Conservation (phyloP, 805 yeast genomes). For the Lipomyces kockii region DNA sequence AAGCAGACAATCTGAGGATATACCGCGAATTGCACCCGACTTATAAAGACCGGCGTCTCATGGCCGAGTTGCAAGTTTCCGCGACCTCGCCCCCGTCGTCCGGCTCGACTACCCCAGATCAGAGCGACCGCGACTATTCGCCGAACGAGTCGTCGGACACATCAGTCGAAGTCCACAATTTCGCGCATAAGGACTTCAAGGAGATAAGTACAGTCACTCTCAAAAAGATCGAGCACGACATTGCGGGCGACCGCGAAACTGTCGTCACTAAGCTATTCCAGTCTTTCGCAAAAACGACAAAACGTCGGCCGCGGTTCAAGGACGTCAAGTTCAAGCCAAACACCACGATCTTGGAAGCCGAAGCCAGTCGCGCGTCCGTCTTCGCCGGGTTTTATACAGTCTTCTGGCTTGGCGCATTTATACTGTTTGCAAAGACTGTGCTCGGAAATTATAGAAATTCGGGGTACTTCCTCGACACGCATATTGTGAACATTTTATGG, state of each 20-base stretch:
- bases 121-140: background rate
- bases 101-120: background rate
- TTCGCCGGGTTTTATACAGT: conserved; percentile 84
- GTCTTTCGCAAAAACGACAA: background rate
- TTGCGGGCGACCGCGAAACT: background rate
- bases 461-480: conserved; percentile 55
- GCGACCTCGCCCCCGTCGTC: background rate
- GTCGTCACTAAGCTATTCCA: background rate
- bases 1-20: conserved; percentile 21
- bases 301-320: conserved; percentile 56
- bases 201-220: background rate
- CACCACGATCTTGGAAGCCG: conserved; percentile 60
- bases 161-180: background rate
- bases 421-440: conserved; percentile 58
- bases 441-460: conserved; percentile 57
- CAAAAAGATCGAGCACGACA: background rate
- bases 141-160: conserved; percentile 1
- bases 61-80: background rate
- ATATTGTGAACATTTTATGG: conserved; percentile 61
- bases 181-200: background rate
- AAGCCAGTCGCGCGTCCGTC: conserved; percentile 46
- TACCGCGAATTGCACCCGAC: conserved; percentile 9
- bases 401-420: conserved; percentile 71
- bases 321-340: conserved; percentile 56
- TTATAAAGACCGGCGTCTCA: background rate